Base-by-base conservation (phyloP, 306 rosid genomes). In the Oxytropis ochrocephala region DNA sequence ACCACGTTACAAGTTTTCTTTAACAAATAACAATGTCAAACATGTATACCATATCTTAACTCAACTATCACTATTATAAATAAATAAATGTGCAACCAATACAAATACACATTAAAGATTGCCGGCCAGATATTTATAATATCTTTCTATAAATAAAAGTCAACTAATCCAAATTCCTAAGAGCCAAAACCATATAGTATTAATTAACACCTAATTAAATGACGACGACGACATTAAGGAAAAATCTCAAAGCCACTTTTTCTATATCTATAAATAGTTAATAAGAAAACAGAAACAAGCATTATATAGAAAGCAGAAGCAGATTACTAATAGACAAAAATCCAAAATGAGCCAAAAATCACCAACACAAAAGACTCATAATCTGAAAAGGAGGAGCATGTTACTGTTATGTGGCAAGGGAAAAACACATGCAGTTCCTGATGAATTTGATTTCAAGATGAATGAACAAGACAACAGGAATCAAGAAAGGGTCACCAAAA, bases 371-470 rank as follows among this genome's bases (percentile, higher is more conserved):
- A 62, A 55, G 71, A 81, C 70, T 48, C 72, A 10, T 27, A 77
- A 41, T 46, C 9, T 48, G 38, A 81, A 70, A 32, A 19, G 75
- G 46, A 74, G 78, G 32, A 85, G 84, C 84, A 85, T 85, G 75
- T 89, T 96, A 5, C 54, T 41, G 8, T 54, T 54, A 18, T 17
- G 81, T 36, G 57, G 64, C 6, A 88, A 83, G 21, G 88, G 93
- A 27, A 78, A 81, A 70, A 32, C 68, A 1, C 46, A 21, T 47
- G 71, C 73, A 7, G 72, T 80, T 8, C 73, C 85, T 0, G 86
- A 83, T 19, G 93, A 88, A 42, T 83, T 83, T 59, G 93, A 88
- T 56, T 62, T 82, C 21, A 83, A 82, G 84, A 18, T 70, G 51
- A 71, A 44, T 27, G 73, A 81, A 48, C 16, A 49, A 33, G 85